Percentiles rank a stretch among this genome's conserved stretches.
These are phyloP conservation scores for Syzygium jambos DNA, from an alignment of 345 rosid species.

Conservation along the genomic window DNA sequence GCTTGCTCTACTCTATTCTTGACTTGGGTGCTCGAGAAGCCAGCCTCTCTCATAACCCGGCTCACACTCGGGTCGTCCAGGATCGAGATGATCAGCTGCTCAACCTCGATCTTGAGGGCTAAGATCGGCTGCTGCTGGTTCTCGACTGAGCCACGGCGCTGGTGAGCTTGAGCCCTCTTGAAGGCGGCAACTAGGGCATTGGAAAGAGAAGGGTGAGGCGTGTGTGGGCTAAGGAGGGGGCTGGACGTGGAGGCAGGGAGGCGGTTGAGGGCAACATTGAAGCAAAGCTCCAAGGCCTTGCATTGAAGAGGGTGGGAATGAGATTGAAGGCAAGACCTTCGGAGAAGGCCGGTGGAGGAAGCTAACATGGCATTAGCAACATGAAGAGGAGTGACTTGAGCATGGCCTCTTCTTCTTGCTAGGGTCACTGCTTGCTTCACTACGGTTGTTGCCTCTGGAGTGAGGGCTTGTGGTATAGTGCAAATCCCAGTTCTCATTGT, in stretches of 20 bases:
- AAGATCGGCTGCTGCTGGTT: constrained; percentile 75
- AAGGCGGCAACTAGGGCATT: constrained; percentile 72
- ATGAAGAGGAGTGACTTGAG: constrained; percentile 73
- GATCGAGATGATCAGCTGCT: constrained; percentile 55
- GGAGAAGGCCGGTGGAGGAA: constrained; percentile 39
- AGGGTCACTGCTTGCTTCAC: constrained; percentile 57
- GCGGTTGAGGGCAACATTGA: constrained; percentile 69
- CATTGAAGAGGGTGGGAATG: constrained; percentile 75
- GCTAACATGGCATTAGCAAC: constrained; percentile 69
- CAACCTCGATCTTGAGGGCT: constrained; percentile 60
- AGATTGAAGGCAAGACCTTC: constrained; percentile 56
- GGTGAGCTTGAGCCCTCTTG: constrained; percentile 79
- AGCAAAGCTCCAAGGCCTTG: constrained; percentile 70
- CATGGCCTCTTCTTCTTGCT: constrained; percentile 62
- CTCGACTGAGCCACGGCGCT: constrained; percentile 63
- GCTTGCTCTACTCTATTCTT: constrained; percentile 51
- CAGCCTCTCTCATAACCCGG: constrained; percentile 80
- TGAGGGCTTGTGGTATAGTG: constrained; percentile 45
- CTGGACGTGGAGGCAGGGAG: constrained; percentile 57
- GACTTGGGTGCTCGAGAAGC: constrained; percentile 62
- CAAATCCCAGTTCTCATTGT: constrained; percentile 61
- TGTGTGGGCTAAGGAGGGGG: constrained; percentile 40
- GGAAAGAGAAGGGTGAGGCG: constrained; percentile 42
- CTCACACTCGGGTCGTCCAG: constrained; percentile 77
- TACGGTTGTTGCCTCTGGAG: constrained; percentile 41